These are phyloP conservation scores for Physcomitrium patens DNA, from an alignment of 225 moss, liverwort and hornwort genomes.

Conservation along the genomic window DNA sequence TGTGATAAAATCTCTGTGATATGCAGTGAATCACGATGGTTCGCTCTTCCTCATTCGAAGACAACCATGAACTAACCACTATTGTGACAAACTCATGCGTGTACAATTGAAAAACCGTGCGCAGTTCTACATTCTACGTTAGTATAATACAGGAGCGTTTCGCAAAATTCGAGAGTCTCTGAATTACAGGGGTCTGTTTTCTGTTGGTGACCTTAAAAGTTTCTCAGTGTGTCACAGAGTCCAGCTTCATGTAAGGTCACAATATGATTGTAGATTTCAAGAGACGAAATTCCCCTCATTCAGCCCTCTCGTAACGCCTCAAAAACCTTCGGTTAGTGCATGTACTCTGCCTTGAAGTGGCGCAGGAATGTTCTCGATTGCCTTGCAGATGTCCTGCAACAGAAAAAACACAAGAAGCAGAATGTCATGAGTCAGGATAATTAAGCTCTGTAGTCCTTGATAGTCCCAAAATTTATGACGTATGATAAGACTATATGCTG, in stretches of 20 bases:
- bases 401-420: not conserved
- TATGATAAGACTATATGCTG: not conserved
- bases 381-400: slow-evolving; percentile 69
- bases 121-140: no score
- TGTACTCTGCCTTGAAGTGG: slow-evolving; percentile 68
- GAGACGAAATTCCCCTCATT: no score
- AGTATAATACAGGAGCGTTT: no score
- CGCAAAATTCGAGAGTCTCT: no score
- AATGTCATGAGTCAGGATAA: not conserved
- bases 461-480: not conserved
- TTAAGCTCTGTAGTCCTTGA: not conserved
- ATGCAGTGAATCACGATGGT: not conserved
- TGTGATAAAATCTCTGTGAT: slow-evolving; percentile 1
- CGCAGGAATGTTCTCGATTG: slow-evolving; percentile 65
- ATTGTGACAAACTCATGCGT: not conserved
- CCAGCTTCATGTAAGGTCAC: no score
- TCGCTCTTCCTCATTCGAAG: not conserved
- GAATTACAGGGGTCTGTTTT: no score
- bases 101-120: not conserved
- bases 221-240: no score
- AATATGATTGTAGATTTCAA: no score
- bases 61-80: not conserved
- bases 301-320: not conserved
- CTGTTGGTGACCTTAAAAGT: no score
- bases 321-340: slow-evolving; percentile 78